These are phyloP conservation scores for Glycine latifolia DNA, from an alignment of 306 rosid genomes.

Conservation along the genomic window DNA sequence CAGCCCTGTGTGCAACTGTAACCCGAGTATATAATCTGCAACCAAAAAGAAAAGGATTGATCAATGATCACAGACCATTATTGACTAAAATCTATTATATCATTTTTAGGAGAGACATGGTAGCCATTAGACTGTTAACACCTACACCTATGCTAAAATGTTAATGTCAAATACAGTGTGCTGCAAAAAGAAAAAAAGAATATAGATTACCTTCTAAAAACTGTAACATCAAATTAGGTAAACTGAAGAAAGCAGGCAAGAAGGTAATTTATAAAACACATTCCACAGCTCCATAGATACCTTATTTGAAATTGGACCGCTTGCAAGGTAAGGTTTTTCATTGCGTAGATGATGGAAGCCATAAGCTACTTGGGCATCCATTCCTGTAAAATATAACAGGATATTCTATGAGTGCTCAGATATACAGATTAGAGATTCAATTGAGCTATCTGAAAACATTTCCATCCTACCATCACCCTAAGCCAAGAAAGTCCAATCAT, in stretches of 20 bases:
- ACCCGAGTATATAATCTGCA: constrained; percentile 86
- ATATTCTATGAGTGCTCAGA: constrained; percentile 17
- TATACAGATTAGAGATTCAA: constrained; percentile 34
- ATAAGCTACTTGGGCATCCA: constrained; percentile 98
- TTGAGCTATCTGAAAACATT: constrained; percentile 7
- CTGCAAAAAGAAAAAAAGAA: not conserved
- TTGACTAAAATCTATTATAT: constrained; percentile 3
- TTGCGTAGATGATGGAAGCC: constrained; percentile 95
- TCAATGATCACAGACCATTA: constrained; percentile 11
- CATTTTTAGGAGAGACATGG: constrained; percentile 7
- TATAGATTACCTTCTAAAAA: constrained; percentile 21
- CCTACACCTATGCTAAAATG: constrained; percentile 11
- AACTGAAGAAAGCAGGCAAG: constrained; percentile 23
- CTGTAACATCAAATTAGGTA: constrained; percentile 27
- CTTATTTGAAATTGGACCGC: constrained; percentile 93
- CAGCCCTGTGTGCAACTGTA: constrained; percentile 96
- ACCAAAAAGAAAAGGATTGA: not conserved
- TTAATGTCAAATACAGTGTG: not conserved
- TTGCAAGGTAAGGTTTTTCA: constrained; percentile 93
- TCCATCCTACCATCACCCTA: constrained; percentile 28
- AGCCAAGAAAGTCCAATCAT: constrained; percentile 20
- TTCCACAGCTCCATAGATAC: constrained; percentile 49
- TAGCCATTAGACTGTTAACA: constrained; percentile 28
- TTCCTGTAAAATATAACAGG: constrained; percentile 67
- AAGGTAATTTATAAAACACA: constrained; percentile 19